Conservation (phyloP, 202 grass and related monocot species). For the Zizania palustris region DNA sequence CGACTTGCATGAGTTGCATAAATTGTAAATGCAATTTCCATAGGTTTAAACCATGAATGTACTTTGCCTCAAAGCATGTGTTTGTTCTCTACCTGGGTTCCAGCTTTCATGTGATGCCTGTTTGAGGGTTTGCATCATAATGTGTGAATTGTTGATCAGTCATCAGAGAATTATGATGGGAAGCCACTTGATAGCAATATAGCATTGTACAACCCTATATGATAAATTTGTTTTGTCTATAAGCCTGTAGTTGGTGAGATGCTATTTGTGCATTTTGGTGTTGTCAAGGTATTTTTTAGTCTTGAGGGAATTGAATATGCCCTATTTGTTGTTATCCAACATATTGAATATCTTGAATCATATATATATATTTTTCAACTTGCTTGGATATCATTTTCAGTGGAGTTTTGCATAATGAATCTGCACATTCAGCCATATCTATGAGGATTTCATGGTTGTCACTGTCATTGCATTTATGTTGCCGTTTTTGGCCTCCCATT, state of each 20-base stretch:
- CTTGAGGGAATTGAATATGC: not conserved
- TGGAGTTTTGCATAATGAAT: constrained; percentile 18
- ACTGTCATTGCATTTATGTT: constrained; percentile 20
- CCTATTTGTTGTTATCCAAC: not conserved
- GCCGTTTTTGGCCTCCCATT: constrained; percentile 15
- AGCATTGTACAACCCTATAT: not conserved
- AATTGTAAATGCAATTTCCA: not conserved
- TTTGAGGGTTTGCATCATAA: not conserved
- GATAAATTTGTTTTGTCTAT: not conserved
- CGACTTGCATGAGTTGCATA: too few species aligned
- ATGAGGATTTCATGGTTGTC: not conserved
- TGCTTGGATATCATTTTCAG: not conserved
- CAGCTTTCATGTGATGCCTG: not conserved
- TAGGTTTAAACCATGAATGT: constrained; percentile 2
- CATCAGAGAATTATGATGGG: constrained; percentile 9
- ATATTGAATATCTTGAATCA: not conserved
- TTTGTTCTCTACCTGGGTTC: not conserved
- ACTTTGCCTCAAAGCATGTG: not conserved
- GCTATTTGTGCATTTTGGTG: not conserved
- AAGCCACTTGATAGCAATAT: constrained; percentile 14
- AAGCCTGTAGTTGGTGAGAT: not conserved
- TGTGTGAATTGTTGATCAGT: not conserved
- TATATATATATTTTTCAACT: not conserved
- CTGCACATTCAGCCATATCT: not conserved
- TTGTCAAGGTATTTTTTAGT: not conserved